These are phyloP conservation scores for Aplosporella prunicola DNA, from an alignment of 2,329 filamentous ascomycete species.

Conservation along the genomic window DNA sequence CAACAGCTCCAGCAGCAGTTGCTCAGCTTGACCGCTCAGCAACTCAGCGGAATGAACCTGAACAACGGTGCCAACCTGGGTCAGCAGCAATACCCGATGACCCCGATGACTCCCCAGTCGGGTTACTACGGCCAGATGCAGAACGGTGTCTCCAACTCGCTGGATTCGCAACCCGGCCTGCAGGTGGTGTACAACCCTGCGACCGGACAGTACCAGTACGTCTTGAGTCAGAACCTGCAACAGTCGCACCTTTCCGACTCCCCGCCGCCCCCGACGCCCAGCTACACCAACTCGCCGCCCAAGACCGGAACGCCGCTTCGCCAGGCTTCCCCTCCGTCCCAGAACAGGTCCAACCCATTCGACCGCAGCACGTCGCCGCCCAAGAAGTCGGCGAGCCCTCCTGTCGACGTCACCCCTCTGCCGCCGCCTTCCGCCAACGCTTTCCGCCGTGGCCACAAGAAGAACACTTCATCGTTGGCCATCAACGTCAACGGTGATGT, in stretches of 20 bases:
- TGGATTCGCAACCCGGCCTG: slow-evolving; percentile 60
- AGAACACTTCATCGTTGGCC: slow-evolving; percentile 61
- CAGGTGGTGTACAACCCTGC: slow-evolving; percentile 77
- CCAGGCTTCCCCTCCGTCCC: slow-evolving; percentile 71
- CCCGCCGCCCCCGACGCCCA: slow-evolving; percentile 38
- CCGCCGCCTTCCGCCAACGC: slow-evolving; percentile 83
- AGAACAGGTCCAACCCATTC: slow-evolving; percentile 42
- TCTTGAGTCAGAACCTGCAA: slow-evolving; percentile 50
- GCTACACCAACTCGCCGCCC: slow-evolving; percentile 27
- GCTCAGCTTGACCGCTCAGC: slow-evolving; percentile 72
- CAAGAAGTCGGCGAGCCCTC: slow-evolving; percentile 56
- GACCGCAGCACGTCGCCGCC: slow-evolving; percentile 57
- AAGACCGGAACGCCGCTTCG: slow-evolving; percentile 47
- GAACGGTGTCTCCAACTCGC: slow-evolving; percentile 48
- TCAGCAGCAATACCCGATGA: slow-evolving; percentile 39
- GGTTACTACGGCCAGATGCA: slow-evolving; percentile 54
- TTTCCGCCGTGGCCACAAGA: slow-evolving; percentile 90
- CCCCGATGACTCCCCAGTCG: slow-evolving; percentile 46
- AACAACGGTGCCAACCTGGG: slow-evolving; percentile 29
- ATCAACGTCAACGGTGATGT: slow-evolving; percentile 48
- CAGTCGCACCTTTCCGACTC: slow-evolving; percentile 34
- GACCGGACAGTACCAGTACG: slow-evolving; percentile 75
- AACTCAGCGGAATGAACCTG: slow-evolving; percentile 69
- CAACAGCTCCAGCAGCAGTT: slow-evolving; percentile 92
- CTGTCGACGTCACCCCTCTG: slow-evolving; percentile 60